Percentiles rank a stretch among this genome's conserved stretches.
Conservation (phyloP, 805 yeast genomes). For the Myxozyma neotropica region DNA sequence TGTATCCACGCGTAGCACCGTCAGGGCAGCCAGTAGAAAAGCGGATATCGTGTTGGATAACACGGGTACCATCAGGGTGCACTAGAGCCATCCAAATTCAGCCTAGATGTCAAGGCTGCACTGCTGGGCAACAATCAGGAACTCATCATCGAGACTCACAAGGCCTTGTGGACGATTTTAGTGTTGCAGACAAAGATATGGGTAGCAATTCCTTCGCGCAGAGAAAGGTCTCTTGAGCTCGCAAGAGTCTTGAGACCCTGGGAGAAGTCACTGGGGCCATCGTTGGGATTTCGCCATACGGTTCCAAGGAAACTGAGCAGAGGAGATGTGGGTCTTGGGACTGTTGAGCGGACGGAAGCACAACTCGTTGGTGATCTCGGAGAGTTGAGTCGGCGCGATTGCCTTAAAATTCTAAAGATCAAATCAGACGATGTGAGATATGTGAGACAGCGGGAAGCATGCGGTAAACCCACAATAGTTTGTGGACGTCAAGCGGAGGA, state of each 20-base stretch:
- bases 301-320: slow-evolving; percentile 38
- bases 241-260: slow-evolving; percentile 35
- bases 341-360: slow-evolving; percentile 22
- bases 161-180: slow-evolving; percentile 35
- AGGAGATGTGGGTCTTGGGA: slow-evolving; percentile 23
- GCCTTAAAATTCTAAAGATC: background rate
- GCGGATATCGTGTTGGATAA: slow-evolving; percentile 38
- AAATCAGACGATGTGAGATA: background rate
- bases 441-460: slow-evolving; percentile 21
- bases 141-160: slow-evolving; percentile 38
- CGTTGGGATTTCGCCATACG: slow-evolving; percentile 32
- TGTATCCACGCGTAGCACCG: slow-evolving; percentile 36
- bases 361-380: slow-evolving; percentile 19
- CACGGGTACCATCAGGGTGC: slow-evolving; percentile 37
- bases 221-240: slow-evolving; percentile 36
- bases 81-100: slow-evolving; percentile 39
- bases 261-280: slow-evolving; percentile 29
- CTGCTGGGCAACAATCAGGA: slow-evolving; percentile 38
- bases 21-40: slow-evolving; percentile 33
- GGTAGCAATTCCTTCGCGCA: slow-evolving; percentile 37
- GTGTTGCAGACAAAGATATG: slow-evolving; percentile 35
- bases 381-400: background rate
- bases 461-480: slow-evolving; percentile 16
- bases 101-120: slow-evolving; percentile 38
- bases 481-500: slow-evolving; percentile 7